phyloP scores from a whole-genome alignment of 2,329 filamentous ascomycete species.

The Stylonectria norvegica region DNA sequence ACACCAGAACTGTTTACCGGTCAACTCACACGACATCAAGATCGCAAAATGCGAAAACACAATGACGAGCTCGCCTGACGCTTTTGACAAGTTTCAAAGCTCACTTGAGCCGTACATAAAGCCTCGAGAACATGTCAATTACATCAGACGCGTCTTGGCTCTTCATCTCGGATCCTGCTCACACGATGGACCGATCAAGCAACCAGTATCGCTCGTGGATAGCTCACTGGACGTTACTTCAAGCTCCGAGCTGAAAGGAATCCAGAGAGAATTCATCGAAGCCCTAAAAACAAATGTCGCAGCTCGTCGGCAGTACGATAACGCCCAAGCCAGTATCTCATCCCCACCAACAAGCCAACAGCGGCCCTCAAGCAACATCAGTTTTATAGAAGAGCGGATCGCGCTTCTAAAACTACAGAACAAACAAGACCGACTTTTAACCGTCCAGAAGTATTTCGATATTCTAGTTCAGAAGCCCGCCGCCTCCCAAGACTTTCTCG shows the following conservation, averaged over 20 bases:
- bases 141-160: conserved; percentile 54
- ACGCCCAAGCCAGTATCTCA: conserved; percentile 24
- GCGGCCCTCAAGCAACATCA: conserved; percentile 12
- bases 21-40: conserved; percentile 5
- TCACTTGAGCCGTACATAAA: conserved; percentile 52
- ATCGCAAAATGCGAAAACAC: conserved; percentile 15
- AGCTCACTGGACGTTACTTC: conserved; percentile 33
- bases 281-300: conserved; percentile 51
- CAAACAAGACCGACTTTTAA: conserved; percentile 48
- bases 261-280: conserved; percentile 54
- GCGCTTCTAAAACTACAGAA: conserved; percentile 49
- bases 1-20: not conserved
- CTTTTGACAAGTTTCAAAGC: conserved; percentile 36
- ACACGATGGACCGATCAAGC: conserved; percentile 39
- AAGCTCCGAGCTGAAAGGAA: conserved; percentile 41
- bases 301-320: conserved; percentile 47
- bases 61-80: conserved; percentile 34
- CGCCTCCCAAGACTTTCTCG: conserved; percentile 48
- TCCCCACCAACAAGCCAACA: conserved; percentile 19
- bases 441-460: conserved; percentile 51
- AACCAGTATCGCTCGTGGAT: conserved; percentile 49
- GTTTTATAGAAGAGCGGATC: conserved; percentile 48
- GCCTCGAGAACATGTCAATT: conserved; percentile 54
- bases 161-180: conserved; percentile 50
- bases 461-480: conserved; percentile 50